Evolutionary conservation across 139 green algal genomes (phyloP).

Genomic region (Coelastrella sp.): DNA sequence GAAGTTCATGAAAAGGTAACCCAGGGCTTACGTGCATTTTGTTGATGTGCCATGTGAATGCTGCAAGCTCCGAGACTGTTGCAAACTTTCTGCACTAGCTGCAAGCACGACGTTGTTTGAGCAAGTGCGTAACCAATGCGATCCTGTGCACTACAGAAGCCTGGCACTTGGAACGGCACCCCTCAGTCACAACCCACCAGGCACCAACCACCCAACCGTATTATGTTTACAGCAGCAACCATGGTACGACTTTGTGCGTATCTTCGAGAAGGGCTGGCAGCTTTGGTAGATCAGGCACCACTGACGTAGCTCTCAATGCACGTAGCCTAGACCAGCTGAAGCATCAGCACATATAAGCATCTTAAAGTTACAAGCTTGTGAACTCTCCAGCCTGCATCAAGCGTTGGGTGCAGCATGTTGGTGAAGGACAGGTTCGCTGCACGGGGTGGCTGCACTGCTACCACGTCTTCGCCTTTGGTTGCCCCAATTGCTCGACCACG

Average conservation of each 20-base stretch:
- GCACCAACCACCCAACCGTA: neutral
- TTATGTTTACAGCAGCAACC: neutral
- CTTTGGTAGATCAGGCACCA: neutral
- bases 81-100: too few species aligned
- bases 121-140: too few species aligned
- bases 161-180: neutral
- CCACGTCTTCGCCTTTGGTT: neutral
- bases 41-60: too few species aligned
- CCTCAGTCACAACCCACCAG: too few species aligned
- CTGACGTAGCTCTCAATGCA: constrained; percentile 9
- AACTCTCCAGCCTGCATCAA: too few species aligned
- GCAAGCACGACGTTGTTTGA: too few species aligned
- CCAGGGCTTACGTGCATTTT: too few species aligned
- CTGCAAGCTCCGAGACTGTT: too few species aligned
- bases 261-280: neutral
- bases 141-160: neutral
- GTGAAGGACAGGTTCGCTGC: neutral
- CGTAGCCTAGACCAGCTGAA: too few species aligned
- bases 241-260: neutral
- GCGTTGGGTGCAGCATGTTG: neutral
- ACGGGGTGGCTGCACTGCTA: neutral
- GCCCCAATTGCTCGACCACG: neutral
- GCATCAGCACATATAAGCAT: too few species aligned
- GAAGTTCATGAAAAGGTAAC: too few species aligned
- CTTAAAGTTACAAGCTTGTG: too few species aligned